Base-by-base conservation (phyloP, 202 grass and related monocot genomes). In the Musa balbisiana region DNA sequence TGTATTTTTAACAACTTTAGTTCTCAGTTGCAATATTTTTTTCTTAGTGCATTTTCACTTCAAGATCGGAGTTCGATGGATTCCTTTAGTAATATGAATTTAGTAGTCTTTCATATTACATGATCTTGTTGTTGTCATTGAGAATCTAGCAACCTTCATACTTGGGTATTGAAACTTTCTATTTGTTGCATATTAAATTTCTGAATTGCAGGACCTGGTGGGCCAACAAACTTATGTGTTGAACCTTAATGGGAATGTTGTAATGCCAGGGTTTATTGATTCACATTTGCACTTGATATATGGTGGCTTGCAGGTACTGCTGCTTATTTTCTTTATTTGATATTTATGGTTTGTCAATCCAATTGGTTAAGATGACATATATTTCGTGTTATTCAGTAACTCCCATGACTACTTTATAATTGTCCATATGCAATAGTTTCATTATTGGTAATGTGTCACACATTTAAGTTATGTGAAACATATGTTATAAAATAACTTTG, bases 221-320 rank as follows among this genome's bases (percentile, higher is more conserved):
- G 91, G 85, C n/a, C 54, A 43, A 13, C 68, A 55, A 72, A 95
- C 89, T 3, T 0, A 19, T 1, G 81, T 88, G 51, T 33, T 99
- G 80, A 88, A 85, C 85, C 91, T 94, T 75, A 83, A 85, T 69
- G 91, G 91, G 16, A 92, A 90, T 29, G 85, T 99, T 76, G 87
- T 99, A 53, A 59, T 99, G n/a, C 91, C 91, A 0, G 95, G 95
- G n/a, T 95, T 99, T 78, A 88, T 99, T 51, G 95, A 99, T 85
- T 99, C 95, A 51, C 95, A 99, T 79, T 87, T 88, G 33, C 95
- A 99, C 77, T 64, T 99, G 53, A 84, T 99, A 58, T 73, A 74
- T 6, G 95, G 89, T 20, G 95, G 91, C 11, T 59, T 99, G 71
- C 85, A 80, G 85, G 95, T 95, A 82, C 0, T 20, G 13, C 71